phyloP scores from a whole-genome alignment of 2,329 filamentous ascomycete genomes.

The Cryphonectria carpinicola region DNA sequence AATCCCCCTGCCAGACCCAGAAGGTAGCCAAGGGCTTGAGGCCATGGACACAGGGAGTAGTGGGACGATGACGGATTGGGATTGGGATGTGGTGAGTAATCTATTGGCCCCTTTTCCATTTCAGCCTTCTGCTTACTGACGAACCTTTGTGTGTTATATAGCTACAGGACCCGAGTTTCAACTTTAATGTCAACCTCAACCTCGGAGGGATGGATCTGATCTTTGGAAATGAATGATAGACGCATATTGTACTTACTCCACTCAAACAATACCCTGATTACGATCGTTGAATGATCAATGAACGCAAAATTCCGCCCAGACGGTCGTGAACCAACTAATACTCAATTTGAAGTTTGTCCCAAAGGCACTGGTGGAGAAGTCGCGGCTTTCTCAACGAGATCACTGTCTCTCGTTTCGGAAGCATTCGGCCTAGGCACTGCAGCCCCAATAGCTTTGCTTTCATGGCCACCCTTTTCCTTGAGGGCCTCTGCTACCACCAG shows the following conservation, averaged over 20 bases:
- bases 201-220: constrained; percentile 27
- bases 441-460: neutral
- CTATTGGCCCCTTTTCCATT: neutral
- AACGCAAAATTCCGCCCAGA: neutral
- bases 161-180: constrained; percentile 32
- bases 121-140: neutral
- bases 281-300: neutral
- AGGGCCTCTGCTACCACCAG: neutral
- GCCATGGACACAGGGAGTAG: constrained; percentile 7
- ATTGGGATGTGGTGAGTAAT: constrained; percentile 33
- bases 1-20: neutral
- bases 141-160: constrained; percentile 9
- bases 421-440: no score
- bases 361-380: neutral
- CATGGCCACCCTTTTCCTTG: neutral
- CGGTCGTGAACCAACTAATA: neutral
- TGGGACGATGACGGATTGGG: constrained; percentile 28
- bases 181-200: constrained; percentile 32
- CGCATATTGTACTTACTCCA: neutral
- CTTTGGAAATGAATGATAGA: constrained; percentile 20
- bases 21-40: neutral
- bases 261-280: neutral
- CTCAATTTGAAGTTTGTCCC: neutral
- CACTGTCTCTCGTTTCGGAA: neutral
- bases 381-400: neutral